Evolutionary conservation across 2,329 filamentous ascomycete species (phyloP).

Genomic region (Aaosphaeria pasadenensis): DNA sequence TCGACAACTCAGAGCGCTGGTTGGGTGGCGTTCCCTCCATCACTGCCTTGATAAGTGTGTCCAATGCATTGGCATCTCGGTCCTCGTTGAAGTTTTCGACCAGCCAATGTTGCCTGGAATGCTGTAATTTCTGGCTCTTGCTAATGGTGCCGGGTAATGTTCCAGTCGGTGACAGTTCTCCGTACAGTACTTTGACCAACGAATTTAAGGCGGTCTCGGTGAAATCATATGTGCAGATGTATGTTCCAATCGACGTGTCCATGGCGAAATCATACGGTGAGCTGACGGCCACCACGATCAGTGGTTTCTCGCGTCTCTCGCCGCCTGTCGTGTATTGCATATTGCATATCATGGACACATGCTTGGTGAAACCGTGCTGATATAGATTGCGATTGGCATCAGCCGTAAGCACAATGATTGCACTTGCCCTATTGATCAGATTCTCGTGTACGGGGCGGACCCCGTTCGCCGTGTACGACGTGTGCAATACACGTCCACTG

Average conservation of each 20-base stretch:
- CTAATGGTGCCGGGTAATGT: conserved; percentile 66
- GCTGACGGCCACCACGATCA: conserved; percentile 89
- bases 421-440: conserved; percentile 81
- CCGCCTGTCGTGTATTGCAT: conserved; percentile 69
- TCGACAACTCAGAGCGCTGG: conserved; percentile 65
- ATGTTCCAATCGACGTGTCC: conserved; percentile 85
- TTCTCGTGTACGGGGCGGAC: conserved; percentile 91
- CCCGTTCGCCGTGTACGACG: conserved; percentile 91
- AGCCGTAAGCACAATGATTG: conserved; percentile 86
- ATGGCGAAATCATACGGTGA: conserved; percentile 96
- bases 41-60: conserved; percentile 70
- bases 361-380: conserved; percentile 91
- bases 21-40: conserved; percentile 64
- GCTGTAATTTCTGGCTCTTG: conserved; percentile 81
- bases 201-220: conserved; percentile 88
- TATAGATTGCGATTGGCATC: conserved; percentile 94
- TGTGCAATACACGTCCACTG: conserved; percentile 84
- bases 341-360: conserved; percentile 92
- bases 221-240: conserved; percentile 94
- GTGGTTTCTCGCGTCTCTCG: conserved; percentile 72
- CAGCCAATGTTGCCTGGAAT: conserved; percentile 92
- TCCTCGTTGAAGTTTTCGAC: conserved; percentile 84
- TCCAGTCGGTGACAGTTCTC: conserved; percentile 61
- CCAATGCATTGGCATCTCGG: conserved; percentile 69
- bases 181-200: conserved; percentile 78